phyloP scores from a whole-genome alignment of 305 asterid species.

The Lippia alba region DNA sequence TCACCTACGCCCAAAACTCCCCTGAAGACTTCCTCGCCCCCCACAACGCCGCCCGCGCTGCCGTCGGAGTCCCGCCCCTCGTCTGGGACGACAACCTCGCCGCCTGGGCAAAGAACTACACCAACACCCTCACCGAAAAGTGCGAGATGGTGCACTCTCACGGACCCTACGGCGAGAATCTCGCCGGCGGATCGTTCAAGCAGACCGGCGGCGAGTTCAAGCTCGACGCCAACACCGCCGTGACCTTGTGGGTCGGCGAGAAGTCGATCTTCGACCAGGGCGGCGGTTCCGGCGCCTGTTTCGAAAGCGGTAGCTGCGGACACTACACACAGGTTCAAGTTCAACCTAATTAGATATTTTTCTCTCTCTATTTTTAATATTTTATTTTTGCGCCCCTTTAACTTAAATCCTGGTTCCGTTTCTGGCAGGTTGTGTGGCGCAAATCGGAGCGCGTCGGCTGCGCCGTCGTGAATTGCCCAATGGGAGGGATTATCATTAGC shows the following conservation, averaged over 20 bases:
- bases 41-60: conserved; percentile 45
- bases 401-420: too few relatives aligned
- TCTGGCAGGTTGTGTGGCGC: conserved; percentile 53
- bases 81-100: conserved; percentile 39
- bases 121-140: conserved; percentile 22
- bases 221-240: conserved; percentile 26
- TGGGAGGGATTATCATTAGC: conserved; percentile 44
- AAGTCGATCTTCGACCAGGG: conserved; percentile 28
- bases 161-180: conserved; percentile 44
- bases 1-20: conserved; percentile 23
- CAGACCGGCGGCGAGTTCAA: too few relatives aligned
- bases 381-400: too few relatives aligned
- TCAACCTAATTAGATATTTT: too few relatives aligned
- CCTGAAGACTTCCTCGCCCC: conserved; percentile 34
- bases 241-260: conserved; percentile 41
- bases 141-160: conserved; percentile 41
- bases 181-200: conserved; percentile 39
- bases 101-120: conserved; percentile 28
- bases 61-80: conserved; percentile 38
- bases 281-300: conserved; percentile 35
- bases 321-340: conserved; percentile 53
- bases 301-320: conserved; percentile 31
- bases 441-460: conserved; percentile 43
- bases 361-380: too few relatives aligned
- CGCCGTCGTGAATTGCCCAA: conserved; percentile 34